phyloP scores from a whole-genome alignment of 441 rosid genomes.

The Codiaeum variegatum region DNA sequence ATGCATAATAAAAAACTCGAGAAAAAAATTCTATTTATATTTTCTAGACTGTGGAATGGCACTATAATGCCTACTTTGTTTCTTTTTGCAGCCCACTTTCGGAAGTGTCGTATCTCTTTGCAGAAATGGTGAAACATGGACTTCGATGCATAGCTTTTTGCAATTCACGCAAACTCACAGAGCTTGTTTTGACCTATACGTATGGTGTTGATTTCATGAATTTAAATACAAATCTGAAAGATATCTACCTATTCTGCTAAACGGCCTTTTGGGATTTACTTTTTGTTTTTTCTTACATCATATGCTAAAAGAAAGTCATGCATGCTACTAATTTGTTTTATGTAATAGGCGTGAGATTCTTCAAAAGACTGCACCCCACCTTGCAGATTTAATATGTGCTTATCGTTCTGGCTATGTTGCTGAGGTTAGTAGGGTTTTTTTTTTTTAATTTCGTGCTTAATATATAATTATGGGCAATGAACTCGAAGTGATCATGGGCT shows the following conservation, averaged over 20 bases:
- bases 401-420: conserved; percentile 90
- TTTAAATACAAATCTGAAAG: neutral
- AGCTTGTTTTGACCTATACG: conserved; percentile 81
- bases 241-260: neutral
- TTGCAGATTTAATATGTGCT: conserved; percentile 62
- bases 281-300: conserved; percentile 13
- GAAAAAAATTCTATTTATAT: neutral
- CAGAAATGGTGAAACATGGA: conserved; percentile 97
- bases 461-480: neutral
- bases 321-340: conserved; percentile 10
- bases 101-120: conserved; percentile 73
- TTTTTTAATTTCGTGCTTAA: neutral
- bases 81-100: conserved; percentile 58
- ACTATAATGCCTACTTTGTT: conserved; percentile 17
- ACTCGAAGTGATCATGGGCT: too few relatives aligned
- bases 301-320: conserved; percentile 13
- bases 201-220: conserved; percentile 35
- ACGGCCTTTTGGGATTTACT: conserved; percentile 7
- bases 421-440: conserved; percentile 47
- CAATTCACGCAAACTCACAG: conserved; percentile 86
- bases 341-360: conserved; percentile 76
- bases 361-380: conserved; percentile 66
- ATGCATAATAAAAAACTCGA: conserved; percentile 3
- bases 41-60: neutral
- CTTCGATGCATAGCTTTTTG: conserved; percentile 94